Conservation (phyloP, 306 rosid genomes). For the Fragaria nilgerrensis region DNA sequence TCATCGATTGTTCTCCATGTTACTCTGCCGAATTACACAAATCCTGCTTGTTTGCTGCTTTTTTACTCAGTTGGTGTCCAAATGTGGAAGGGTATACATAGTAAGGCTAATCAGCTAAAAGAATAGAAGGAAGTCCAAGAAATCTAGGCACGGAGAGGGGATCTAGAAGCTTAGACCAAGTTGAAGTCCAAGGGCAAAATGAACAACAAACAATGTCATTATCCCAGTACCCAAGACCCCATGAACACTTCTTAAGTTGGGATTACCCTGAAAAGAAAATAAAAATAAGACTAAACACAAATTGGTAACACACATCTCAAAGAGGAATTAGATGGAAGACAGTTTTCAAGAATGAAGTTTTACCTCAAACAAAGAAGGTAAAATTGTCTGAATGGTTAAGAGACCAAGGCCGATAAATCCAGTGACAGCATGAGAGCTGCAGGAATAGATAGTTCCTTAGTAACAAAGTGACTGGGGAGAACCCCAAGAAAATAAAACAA, state of each 20-base stretch:
- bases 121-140: background rate
- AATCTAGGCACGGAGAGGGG: background rate
- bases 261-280: slow-evolving; percentile 60
- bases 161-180: slow-evolving; percentile 67
- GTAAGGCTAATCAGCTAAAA: background rate
- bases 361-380: slow-evolving; percentile 86
- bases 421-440: slow-evolving; percentile 90
- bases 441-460: slow-evolving; percentile 1
- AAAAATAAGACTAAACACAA: background rate
- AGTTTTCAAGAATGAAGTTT: slow-evolving; percentile 3
- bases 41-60: slow-evolving; percentile 1
- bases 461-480: background rate
- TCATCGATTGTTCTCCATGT: background rate
- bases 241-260: slow-evolving; percentile 69
- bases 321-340: background rate
- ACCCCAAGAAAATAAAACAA: background rate
- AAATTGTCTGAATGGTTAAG: slow-evolving; percentile 69
- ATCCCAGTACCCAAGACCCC: slow-evolving; percentile 86
- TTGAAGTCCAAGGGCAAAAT: slow-evolving; percentile 85
- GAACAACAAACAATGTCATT: slow-evolving; percentile 83
- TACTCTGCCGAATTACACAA: background rate
- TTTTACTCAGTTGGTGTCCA: background rate
- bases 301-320: background rate
- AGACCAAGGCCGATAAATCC: slow-evolving; percentile 76
- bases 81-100: slow-evolving; percentile 21